Base-by-base conservation (phyloP, 768 basidiomycete species). In the Leccinellum albellum region DNA sequence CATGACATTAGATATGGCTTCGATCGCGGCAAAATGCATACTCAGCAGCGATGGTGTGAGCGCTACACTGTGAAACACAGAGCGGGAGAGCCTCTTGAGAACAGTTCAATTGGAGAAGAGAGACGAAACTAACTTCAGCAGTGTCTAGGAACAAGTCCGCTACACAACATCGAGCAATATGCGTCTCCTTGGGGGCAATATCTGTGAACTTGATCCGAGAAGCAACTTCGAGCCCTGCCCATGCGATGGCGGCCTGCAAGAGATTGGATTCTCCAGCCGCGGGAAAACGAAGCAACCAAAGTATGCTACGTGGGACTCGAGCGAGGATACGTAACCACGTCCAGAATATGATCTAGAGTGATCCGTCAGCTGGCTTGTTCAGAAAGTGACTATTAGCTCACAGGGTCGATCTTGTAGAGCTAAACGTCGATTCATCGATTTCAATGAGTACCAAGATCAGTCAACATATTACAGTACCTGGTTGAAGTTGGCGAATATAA, bases 401-500 rank as follows among this genome's bases (percentile, higher is more conserved):
- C 75, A 29, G 76, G 76, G 42, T 76, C 73, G 28, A 77, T 66
- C 73, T 81, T 81, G 69, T 81, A 81, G 17, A 81, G 67, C 77
- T 78, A 56, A 9, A 37, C 23, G 44, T 44, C 20, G 12, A 21
- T 10, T 14, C 24, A 17, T 65, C 49, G 66, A 60, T 49, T 53
- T 56, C 40, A 40, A 58, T 42, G 10, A 6, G 24, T 14, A 9
- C 14, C 47, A 52, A 29, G 29, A 47, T 52, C 47, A 55, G 28
- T n/a, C 35, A 26, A 55, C 63, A 35, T 53, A 49, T 46, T 56
- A 45, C 51, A 21, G 21, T 61, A 78, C 78, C 75, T 82, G 80
- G 62, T 81, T 82, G 62, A 81, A 81, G 63, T 81, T 82, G 50
- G 79, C 78, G 57, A 82, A 81, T 55, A 82, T 78, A 55, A 82